phyloP scores from a whole-genome alignment of 2,329 filamentous ascomycete genomes.

The Endoconidiophora polonica region DNA sequence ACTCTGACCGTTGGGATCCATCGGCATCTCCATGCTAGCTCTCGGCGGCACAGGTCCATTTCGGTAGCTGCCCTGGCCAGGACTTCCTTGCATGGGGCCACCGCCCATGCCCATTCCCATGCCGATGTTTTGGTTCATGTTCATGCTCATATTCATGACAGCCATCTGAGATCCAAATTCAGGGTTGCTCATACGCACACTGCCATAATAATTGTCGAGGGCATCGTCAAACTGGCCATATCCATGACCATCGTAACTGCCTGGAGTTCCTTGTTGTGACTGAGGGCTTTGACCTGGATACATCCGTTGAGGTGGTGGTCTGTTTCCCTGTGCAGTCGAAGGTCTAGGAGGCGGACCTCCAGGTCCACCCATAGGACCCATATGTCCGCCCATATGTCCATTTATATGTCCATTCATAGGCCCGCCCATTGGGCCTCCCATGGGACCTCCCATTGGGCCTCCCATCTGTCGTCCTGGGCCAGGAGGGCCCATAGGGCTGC shows the following conservation, averaged over 20 bases:
- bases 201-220: conserved; percentile 17
- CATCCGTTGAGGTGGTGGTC: conserved; percentile 35
- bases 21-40: conserved; percentile 2
- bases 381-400: not conserved
- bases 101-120: conserved; percentile 4
- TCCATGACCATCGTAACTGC: conserved; percentile 11
- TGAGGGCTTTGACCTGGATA: conserved; percentile 28
- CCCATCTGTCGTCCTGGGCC: not conserved
- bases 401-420: not conserved
- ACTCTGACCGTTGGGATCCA: conserved; percentile 27
- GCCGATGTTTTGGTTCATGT: conserved; percentile 1
- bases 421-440: not conserved
- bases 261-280: conserved; percentile 17
- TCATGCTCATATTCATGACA: conserved; percentile 5
- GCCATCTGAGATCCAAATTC: conserved; percentile 15
- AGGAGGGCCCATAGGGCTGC: conserved; percentile 24
- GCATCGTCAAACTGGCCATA: conserved; percentile 16
- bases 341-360: conserved; percentile 22
- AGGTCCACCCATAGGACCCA: not conserved
- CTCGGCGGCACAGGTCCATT: conserved; percentile 4
- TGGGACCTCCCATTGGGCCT: not conserved
- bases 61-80: conserved; percentile 13
- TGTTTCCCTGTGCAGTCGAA: conserved; percentile 35
- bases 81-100: conserved; percentile 3
- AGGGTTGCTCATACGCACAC: conserved; percentile 17